Base-by-base conservation (phyloP, 2,329 filamentous ascomycete genomes). In the Monosporascus sp. region DNA sequence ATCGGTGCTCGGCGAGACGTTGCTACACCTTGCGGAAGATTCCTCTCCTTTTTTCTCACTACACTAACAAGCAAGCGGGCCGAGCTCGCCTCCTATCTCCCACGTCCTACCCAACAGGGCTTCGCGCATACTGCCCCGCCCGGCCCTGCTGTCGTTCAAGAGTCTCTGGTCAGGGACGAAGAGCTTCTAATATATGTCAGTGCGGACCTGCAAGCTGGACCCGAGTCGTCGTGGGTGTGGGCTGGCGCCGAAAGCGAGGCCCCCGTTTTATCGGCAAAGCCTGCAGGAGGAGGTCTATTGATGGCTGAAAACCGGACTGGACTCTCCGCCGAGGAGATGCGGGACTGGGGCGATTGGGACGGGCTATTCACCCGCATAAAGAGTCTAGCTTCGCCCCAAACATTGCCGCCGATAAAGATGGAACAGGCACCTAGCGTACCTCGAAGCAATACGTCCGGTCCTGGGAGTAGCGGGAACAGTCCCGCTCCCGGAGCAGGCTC, bases 101-200 rank as follows among this genome's bases (percentile, higher is more conserved):
- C 65, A 49, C 56, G 63, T 36, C 47, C 66, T 39, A 8, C 65
- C 34, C 56, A 62, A 31, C 60, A 51, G 39, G 61, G 54, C 38
- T 66, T 58, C 57, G 57, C 62, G 3, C 67, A 60, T 48, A 18
- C 62, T 44, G 47, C 48, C 48, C 25, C 60, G 27, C 44, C 62
- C 54, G 48, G 64, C 54, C 45, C 59, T 49, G 50, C 59, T 61
- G 50, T 57, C 24, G 42, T 66, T 3, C 71, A 72, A 49, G 73
- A 76, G 3, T 64, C 67, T 1, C 61, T 79, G 18, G 48, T 75
- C 46, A 76, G 78, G 3, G 92, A 99, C 63, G 92, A 97, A 66
- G 93, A 97, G 67, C 80, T 97, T 60, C 74, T 97, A 27, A 89
- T 86, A 0, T 96, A 96, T 62, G 84, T 89, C 1, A 93, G 89